Evolutionary conservation across 306 rosid species (phyloP).

Genomic region (Vigna nakashimae): DNA sequence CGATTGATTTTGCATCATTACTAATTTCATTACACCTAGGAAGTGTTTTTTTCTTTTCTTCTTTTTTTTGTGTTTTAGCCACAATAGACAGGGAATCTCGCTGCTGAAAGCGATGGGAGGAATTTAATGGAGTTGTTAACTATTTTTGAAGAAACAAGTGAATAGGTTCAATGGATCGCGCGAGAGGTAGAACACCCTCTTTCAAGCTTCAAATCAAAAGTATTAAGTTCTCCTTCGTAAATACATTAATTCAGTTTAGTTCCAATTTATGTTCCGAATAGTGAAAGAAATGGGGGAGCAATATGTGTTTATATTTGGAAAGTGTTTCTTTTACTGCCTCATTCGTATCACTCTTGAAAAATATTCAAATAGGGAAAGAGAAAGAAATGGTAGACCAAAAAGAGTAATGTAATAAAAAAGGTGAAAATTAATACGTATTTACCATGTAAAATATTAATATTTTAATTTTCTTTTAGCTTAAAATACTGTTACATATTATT

Average conservation of each 20-base stretch:
- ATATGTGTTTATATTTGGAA: background rate
- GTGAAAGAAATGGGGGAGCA: background rate
- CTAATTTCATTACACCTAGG: background rate
- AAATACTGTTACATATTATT: too few species aligned
- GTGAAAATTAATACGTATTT: too few species aligned
- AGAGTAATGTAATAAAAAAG: too few species aligned
- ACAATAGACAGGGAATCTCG: background rate
- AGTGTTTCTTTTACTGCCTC: too few species aligned
- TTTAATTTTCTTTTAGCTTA: too few species aligned
- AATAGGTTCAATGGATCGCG: background rate
- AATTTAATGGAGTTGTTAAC: background rate
- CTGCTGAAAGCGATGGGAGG: background rate
- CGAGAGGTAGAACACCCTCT: background rate
- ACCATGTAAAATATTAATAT: too few species aligned
- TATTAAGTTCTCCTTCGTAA: background rate
- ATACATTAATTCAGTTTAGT: background rate
- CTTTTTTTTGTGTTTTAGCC: background rate
- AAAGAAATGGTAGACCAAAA: too few species aligned
- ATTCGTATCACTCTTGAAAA: too few species aligned
- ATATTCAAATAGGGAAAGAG: too few species aligned
- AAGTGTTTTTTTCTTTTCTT: background rate
- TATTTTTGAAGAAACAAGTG: background rate
- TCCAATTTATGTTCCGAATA: background rate
- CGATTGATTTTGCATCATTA: background rate
- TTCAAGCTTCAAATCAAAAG: background rate